These are phyloP conservation scores for Arctium minus DNA, from an alignment of 129 eudicot genomes.

Conservation along the genomic window DNA sequence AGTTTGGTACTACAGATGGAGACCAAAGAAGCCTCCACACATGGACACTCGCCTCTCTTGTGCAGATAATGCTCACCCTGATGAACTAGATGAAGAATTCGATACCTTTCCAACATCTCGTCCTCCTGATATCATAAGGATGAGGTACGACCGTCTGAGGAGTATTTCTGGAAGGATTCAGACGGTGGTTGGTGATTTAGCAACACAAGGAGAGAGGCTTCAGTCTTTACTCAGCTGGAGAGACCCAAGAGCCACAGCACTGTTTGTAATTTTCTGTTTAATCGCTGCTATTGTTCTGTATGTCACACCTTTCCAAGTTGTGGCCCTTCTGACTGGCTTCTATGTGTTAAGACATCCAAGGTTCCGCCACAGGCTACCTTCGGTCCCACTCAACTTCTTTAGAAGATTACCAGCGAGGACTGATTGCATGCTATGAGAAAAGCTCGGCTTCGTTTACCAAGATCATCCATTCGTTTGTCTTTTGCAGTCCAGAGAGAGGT, in stretches of 20 bases:
- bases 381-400: slow-evolving; percentile 63
- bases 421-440: slow-evolving; percentile 59
- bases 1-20: slow-evolving; percentile 49
- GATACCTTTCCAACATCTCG: slow-evolving; percentile 63
- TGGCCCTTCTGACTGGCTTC: slow-evolving; percentile 49
- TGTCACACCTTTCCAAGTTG: slow-evolving; percentile 55
- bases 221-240: slow-evolving; percentile 64
- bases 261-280: slow-evolving; percentile 57
- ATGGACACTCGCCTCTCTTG: slow-evolving; percentile 66
- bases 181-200: slow-evolving; percentile 68
- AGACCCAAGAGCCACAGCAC: slow-evolving; percentile 57
- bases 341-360: slow-evolving; percentile 60
- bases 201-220: slow-evolving; percentile 64
- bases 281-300: slow-evolving; percentile 51
- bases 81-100: slow-evolving; percentile 63
- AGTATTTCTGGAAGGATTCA: slow-evolving; percentile 67
- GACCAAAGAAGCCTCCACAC: slow-evolving; percentile 59
- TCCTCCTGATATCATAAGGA: slow-evolving; percentile 41
- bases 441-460: background rate
- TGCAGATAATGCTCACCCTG: slow-evolving; percentile 57
- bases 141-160: slow-evolving; percentile 60
- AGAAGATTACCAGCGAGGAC: slow-evolving; percentile 65
- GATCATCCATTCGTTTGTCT: background rate
- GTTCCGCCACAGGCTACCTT: slow-evolving; percentile 57
- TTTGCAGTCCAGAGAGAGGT: background rate